phyloP scores from a whole-genome alignment of 352 stramenopile genomes.

The Phytophthora cryptogea region DNA sequence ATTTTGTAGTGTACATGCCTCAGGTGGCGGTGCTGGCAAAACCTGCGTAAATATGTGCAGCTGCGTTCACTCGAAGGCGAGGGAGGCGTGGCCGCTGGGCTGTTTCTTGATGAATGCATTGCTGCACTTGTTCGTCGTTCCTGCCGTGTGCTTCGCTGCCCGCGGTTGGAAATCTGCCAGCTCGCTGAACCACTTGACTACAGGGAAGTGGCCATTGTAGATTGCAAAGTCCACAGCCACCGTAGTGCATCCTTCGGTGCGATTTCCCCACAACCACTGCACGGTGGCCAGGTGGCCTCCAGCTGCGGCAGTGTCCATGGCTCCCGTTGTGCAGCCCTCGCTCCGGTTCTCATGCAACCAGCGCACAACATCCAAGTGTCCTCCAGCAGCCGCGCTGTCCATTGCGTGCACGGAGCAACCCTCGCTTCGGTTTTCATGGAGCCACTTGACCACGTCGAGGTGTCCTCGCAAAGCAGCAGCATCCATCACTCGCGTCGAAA shows the following conservation, averaged over 20 bases:
- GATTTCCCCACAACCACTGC: conserved; percentile 56
- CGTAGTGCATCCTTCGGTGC: conserved; percentile 65
- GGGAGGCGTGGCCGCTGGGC: conserved; percentile 14
- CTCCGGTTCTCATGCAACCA: conserved; percentile 59
- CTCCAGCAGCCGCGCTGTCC: conserved; percentile 58
- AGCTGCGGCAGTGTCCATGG: conserved; percentile 64
- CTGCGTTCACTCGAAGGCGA: conserved; percentile 28
- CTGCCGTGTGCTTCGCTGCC: conserved; percentile 17
- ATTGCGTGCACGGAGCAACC: conserved; percentile 66
- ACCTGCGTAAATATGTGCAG: conserved; percentile 12
- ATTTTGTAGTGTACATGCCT: conserved; percentile 15
- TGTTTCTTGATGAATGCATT: conserved; percentile 35
- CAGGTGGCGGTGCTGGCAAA: conserved; percentile 8
- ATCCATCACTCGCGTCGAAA: conserved; percentile 64
- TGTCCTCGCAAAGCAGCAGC: conserved; percentile 66
- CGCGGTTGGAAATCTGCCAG: conserved; percentile 33
- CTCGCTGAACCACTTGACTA: conserved; percentile 59
- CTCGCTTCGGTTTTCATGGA: conserved; percentile 58
- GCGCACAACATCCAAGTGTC: conserved; percentile 55
- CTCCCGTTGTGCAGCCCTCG: conserved; percentile 62
- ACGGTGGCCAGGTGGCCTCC: conserved; percentile 59
- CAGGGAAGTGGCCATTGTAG: conserved; percentile 68
- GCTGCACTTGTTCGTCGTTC: background rate
- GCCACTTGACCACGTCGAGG: conserved; percentile 56
- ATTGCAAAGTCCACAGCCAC: conserved; percentile 70